These are phyloP conservation scores for Barnettozyma siamensis DNA, from an alignment of 805 yeast genomes.

Conservation along the genomic window DNA sequence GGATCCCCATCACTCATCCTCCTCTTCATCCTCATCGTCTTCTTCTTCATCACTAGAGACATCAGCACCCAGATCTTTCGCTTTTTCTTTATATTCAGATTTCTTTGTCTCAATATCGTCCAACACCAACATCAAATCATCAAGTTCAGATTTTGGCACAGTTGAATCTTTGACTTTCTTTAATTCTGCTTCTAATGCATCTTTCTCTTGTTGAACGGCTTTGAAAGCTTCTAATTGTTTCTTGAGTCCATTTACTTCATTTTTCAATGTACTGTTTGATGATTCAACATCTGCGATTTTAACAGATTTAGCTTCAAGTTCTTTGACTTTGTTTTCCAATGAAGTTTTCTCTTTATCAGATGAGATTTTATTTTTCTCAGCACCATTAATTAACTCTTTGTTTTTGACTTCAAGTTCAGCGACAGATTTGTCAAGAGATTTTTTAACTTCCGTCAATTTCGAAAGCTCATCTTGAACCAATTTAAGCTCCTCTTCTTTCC, in stretches of 20 bases:
- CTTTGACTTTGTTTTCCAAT: too few relatives aligned
- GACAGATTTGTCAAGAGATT: too few relatives aligned
- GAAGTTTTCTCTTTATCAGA: too few relatives aligned
- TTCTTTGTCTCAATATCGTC: slow-evolving; percentile 72
- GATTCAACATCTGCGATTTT: slow-evolving; percentile 3
- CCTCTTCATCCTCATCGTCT: slow-evolving; percentile 36
- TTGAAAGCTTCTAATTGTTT: slow-evolving; percentile 2
- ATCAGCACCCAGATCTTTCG: slow-evolving; percentile 49
- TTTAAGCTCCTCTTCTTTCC: background rate
- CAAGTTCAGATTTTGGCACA: slow-evolving; percentile 52
- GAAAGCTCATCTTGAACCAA: too few relatives aligned
- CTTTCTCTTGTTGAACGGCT: slow-evolving; percentile 11
- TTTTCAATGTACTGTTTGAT: background rate
- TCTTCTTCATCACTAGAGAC: slow-evolving; percentile 69
- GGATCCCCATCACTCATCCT: background rate
- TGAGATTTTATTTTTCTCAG: background rate
- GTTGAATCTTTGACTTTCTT: slow-evolving; percentile 12
- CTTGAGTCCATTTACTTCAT: slow-evolving; percentile 3
- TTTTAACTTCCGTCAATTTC: too few relatives aligned
- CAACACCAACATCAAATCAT: slow-evolving; percentile 71
- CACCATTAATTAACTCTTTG: background rate
- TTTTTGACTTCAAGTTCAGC: background rate
- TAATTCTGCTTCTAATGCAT: slow-evolving; percentile 17
- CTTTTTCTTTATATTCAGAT: slow-evolving; percentile 46
- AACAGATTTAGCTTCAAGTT: background rate